These are phyloP conservation scores for Asterophora lycoperdoides DNA, from an alignment of 768 basidiomycete genomes.

Conservation along the genomic window DNA sequence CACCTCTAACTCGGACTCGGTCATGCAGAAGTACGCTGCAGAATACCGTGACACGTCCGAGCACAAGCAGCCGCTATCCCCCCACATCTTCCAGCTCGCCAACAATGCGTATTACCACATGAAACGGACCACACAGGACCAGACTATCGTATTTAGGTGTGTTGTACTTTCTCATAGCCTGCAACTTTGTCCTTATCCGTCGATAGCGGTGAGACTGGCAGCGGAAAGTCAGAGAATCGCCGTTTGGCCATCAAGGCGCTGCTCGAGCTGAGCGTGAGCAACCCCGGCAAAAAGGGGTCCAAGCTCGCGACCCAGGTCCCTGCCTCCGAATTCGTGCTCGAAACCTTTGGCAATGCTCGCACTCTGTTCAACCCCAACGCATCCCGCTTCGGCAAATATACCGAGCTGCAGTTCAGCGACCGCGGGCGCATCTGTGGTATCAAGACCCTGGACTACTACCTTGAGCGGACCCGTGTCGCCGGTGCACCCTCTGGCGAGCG, in stretches of 20 bases:
- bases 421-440: conserved; percentile 83
- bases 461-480: conserved; percentile 88
- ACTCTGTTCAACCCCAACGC: conserved; percentile 93
- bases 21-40: conserved; percentile 80
- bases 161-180: conserved; percentile 21
- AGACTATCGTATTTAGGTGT: conserved; percentile 82
- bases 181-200: conserved; percentile 6
- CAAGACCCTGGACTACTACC: conserved; percentile 96
- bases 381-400: conserved; percentile 96
- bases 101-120: conserved; percentile 95
- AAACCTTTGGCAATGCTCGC: conserved; percentile 90
- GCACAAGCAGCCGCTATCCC: conserved; percentile 58
- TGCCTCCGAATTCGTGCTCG: conserved; percentile 92
- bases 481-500: conserved; percentile 86
- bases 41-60: conserved; percentile 76
- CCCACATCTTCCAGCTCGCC: conserved; percentile 90
- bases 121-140: conserved; percentile 90
- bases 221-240: conserved; percentile 90
- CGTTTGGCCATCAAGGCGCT: conserved; percentile 89
- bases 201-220: conserved; percentile 81
- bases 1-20: conserved; percentile 74
- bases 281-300: conserved; percentile 89
- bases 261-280: conserved; percentile 84
- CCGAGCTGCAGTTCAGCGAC: conserved; percentile 94
- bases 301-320: conserved; percentile 86